Conservation (phyloP, 441 rosid genomes). For the Raphanus hybrid region DNA sequence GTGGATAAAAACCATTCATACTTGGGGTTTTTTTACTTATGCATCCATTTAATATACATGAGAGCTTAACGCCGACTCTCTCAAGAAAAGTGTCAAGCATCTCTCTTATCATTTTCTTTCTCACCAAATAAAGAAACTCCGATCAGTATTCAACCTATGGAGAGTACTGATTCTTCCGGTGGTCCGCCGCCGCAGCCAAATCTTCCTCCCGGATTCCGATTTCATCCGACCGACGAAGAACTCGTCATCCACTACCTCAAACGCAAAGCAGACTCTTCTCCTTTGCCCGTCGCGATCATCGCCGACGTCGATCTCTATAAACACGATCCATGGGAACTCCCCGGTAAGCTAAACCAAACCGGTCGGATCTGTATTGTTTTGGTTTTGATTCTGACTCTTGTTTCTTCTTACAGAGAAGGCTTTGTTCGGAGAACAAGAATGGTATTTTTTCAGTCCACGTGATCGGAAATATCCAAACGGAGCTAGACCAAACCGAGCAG, state of each 20-base stretch:
- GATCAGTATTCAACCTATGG: conserved; percentile 48
- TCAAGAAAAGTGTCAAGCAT: conserved; percentile 4
- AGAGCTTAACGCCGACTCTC: conserved; percentile 28
- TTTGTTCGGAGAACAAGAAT: conserved; percentile 93
- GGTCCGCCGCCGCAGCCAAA: conserved; percentile 61
- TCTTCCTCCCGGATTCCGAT: conserved; percentile 92
- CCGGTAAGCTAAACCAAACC: conserved; percentile 53
- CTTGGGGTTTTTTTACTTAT: conserved; percentile 20
- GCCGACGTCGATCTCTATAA: conserved; percentile 96
- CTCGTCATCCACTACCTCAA: conserved; percentile 96
- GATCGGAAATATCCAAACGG: conserved; percentile 95
- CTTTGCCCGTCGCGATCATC: conserved; percentile 90
- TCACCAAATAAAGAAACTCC: neutral
- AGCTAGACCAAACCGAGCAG: conserved; percentile 91
- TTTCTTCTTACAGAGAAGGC: conserved; percentile 50
- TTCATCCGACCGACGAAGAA: conserved; percentile 98
- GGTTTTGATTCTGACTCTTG: neutral
- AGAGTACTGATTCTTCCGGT: conserved; percentile 69
- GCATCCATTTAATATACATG: conserved; percentile 9
- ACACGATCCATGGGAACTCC: conserved; percentile 99
- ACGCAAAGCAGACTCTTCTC: conserved; percentile 95
- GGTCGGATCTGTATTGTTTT: neutral
- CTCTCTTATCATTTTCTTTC: neutral
- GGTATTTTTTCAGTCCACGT: conserved; percentile 97
- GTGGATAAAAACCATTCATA: conserved; percentile 10